phyloP scores from a whole-genome alignment of 2,329 filamentous ascomycete genomes.

The Epichloe gansuensis region DNA sequence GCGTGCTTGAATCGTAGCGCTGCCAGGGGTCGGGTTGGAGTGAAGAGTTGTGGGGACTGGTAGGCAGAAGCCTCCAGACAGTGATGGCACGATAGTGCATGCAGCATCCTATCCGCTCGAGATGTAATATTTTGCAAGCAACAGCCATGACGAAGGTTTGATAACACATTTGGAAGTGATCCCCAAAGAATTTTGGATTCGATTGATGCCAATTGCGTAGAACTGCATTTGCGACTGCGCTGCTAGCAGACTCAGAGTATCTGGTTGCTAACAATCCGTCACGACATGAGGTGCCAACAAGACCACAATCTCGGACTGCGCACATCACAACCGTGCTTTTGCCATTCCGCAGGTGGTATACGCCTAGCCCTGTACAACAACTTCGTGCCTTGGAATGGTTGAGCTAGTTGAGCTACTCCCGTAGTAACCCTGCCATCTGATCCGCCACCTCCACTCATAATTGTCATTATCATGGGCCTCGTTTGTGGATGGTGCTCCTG shows the following conservation, averaged over 20 bases:
- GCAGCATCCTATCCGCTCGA: neutral
- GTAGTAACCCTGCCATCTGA: slow-evolving; percentile 8
- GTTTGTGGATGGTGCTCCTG: neutral
- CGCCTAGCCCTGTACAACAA: neutral
- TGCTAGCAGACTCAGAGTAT: neutral
- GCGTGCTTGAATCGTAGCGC: neutral
- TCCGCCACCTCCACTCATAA: slow-evolving; percentile 10
- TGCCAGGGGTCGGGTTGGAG: neutral
- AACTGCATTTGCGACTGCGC: neutral
- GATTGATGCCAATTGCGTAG: neutral
- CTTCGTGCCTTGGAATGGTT: neutral
- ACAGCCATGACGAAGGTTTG: neutral
- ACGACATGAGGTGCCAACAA: neutral
- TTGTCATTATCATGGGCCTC: neutral
- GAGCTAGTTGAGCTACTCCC: neutral
- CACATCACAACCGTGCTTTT: slow-evolving; percentile 7
- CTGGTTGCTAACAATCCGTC: neutral
- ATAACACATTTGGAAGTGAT: too few species aligned
- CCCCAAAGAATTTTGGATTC: neutral
- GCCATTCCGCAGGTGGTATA: slow-evolving; percentile 4
- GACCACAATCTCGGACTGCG: neutral
- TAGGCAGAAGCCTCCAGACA: neutral
- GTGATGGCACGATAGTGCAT: slow-evolving; percentile 10
- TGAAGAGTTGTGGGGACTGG: neutral
- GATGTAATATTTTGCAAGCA: neutral